Percentiles rank a stretch among this genome's conserved stretches.
These are phyloP conservation scores for Penicillium coprophilum DNA, from an alignment of 495 filamentous ascomycete species.

Conservation along the genomic window DNA sequence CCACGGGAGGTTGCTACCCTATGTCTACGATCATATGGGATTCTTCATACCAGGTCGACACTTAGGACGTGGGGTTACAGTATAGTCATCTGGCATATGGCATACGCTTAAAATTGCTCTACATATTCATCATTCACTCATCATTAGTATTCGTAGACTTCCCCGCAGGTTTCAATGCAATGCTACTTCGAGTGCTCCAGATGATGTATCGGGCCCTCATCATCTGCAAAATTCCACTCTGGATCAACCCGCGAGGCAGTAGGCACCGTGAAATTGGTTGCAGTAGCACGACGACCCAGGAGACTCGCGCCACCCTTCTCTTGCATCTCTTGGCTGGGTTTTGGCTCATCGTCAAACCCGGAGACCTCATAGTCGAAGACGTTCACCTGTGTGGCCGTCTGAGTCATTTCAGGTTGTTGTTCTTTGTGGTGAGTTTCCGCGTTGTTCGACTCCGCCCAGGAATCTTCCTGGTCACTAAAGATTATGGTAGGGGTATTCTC, in stretches of 20 bases:
- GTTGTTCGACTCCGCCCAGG: background rate
- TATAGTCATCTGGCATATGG: background rate
- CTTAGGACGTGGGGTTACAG: background rate
- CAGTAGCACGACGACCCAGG: conserved; percentile 15
- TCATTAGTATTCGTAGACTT: conserved; percentile 23
- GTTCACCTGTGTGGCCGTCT: conserved; percentile 30
- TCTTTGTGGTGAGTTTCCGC: background rate
- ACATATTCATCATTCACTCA: conserved; percentile 15
- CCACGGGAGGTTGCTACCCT: background rate
- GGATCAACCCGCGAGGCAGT: conserved; percentile 11
- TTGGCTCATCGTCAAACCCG: conserved; percentile 33
- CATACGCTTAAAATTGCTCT: conserved; percentile 3
- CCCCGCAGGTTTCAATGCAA: conserved; percentile 1
- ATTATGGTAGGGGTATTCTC: conserved; percentile 17
- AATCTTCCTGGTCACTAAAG: conserved; percentile 8
- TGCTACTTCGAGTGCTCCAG: conserved; percentile 16
- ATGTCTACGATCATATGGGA: background rate
- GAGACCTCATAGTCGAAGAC: conserved; percentile 47
- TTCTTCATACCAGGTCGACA: background rate
- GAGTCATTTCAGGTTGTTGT: conserved; percentile 15
- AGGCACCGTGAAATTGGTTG: background rate
- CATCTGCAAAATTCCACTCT: conserved; percentile 16
- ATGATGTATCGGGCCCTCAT: conserved; percentile 20
- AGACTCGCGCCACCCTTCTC: conserved; percentile 31
- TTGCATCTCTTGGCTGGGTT: conserved; percentile 40